Evolutionary conservation across 352 stramenopile species (phyloP).

Genomic region (Pythium coloratum): DNA sequence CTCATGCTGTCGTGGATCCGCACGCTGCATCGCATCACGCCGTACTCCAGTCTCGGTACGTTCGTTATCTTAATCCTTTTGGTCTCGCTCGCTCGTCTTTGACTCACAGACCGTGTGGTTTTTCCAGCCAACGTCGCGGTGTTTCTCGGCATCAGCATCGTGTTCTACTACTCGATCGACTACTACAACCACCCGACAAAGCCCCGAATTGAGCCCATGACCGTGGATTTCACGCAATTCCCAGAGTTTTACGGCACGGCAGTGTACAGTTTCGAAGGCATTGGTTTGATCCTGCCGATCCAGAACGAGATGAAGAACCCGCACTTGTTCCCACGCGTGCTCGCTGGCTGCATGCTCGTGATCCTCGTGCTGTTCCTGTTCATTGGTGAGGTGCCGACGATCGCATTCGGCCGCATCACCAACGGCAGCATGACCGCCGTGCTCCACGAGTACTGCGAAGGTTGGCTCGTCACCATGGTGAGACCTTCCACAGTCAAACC

Average conservation of each 20-base stretch:
- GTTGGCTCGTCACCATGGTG: conserved; percentile 65
- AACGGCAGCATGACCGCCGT: conserved; percentile 83
- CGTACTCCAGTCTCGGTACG: conserved; percentile 69
- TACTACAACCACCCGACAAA: conserved; percentile 47
- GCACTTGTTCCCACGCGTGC: conserved; percentile 52
- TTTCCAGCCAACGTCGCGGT: conserved; percentile 62
- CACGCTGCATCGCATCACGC: conserved; percentile 70
- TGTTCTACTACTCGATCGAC: conserved; percentile 79
- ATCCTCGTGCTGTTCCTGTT: conserved; percentile 80
- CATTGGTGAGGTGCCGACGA: conserved; percentile 64
- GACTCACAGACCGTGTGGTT: neutral
- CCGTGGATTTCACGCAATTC: conserved; percentile 42
- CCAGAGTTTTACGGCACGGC: conserved; percentile 78
- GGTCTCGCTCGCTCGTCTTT: too few relatives aligned
- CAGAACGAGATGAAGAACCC: conserved; percentile 76
- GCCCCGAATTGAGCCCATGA: conserved; percentile 24
- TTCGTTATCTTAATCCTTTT: neutral
- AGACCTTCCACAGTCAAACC: neutral
- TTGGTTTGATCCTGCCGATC: conserved; percentile 72
- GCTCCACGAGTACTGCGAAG: conserved; percentile 68
- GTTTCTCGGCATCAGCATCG: conserved; percentile 65
- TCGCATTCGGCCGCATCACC: conserved; percentile 68
- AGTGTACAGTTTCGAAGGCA: conserved; percentile 83
- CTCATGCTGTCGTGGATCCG: conserved; percentile 77
- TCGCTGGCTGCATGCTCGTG: conserved; percentile 56